Evolutionary conservation across 1,139 yeast genomes (phyloP), one percentile per base, ranked within the genome.

Genomic region (Saccharomyces pastorianus): DNA sequence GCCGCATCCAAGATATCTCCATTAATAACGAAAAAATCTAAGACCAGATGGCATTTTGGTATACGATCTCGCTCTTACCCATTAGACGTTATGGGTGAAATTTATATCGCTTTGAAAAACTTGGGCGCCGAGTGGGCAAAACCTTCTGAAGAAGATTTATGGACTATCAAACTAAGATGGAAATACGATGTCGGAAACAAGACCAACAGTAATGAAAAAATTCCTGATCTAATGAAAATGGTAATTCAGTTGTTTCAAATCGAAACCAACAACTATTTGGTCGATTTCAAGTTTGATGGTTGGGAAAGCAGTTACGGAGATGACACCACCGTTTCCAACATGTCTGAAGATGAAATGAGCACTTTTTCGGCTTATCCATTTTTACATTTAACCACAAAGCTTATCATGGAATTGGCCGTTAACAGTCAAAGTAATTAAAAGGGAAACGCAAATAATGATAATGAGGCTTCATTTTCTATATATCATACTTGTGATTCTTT

Each of bases 41-140:
- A 89, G 71, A 89, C 96, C 7, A 83, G 96, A 72, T 93, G 99
- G 99, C 99, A 93, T 75, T 95, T 95, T 68, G 99, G 99, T 58
- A 93, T 93, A 58, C 79, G 99, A 66, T 89, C 97, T 8, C 80
- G 98, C 64, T 89, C 97, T 1, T 93, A 93, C 68, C 99, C 99
- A 41, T 76, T 93, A 61, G 99, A 93, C 70, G 99, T 93, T 7
- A 93, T 93, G 99, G 97, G 98, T 29, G 99, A 95, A 68, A 91
- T 93, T 46, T 93, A 95, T 71, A 79, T 97, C 48, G 99, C 99
- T 0, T 77, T 93, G 65, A 88, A 88, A 72, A 89, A 88, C 65
- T 76, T 95, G 54, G 98, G 97, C 3, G 98, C 99, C 0, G 97
- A 93, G 70, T 93, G 99, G 99, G 90, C 95, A 13, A 84, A 84